Evolutionary conservation across 805 yeast genomes (phyloP).

Genomic region (Myxozyma monticola): DNA sequence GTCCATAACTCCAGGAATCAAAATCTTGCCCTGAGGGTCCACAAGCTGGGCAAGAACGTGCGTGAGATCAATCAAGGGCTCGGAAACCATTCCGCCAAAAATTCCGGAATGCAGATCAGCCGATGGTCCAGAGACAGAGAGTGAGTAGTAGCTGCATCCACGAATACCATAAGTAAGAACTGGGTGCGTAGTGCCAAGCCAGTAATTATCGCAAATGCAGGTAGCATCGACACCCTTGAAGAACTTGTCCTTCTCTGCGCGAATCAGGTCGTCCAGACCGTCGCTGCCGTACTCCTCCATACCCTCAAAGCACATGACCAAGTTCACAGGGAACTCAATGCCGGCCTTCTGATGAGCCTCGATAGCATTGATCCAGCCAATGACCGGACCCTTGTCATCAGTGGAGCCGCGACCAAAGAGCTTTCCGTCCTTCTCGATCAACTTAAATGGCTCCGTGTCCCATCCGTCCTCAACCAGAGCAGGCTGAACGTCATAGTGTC

Average conservation of each 20-base stretch:
- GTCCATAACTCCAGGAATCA: slow-evolving; percentile 84
- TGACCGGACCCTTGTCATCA: slow-evolving; percentile 97
- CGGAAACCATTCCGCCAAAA: slow-evolving; percentile 96
- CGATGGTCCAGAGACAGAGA: slow-evolving; percentile 81
- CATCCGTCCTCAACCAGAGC: slow-evolving; percentile 92
- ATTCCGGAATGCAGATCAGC: slow-evolving; percentile 98
- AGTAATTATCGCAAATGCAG: slow-evolving; percentile 93
- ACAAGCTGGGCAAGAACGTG: slow-evolving; percentile 77
- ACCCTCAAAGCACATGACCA: slow-evolving; percentile 88
- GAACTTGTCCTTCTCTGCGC: slow-evolving; percentile 71
- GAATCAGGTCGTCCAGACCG: slow-evolving; percentile 83
- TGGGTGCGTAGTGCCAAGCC: slow-evolving; percentile 97
- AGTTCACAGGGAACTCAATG: slow-evolving; percentile 87
- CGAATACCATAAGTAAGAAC: slow-evolving; percentile 96
- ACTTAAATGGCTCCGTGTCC: slow-evolving; percentile 85
- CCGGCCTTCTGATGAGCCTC: slow-evolving; percentile 87
- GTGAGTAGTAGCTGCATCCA: slow-evolving; percentile 92
- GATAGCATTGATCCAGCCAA: slow-evolving; percentile 92
- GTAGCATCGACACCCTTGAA: slow-evolving; percentile 91
- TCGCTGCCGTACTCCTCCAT: slow-evolving; percentile 98
- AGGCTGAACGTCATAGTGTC: slow-evolving; percentile 99
- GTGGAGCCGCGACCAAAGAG: slow-evolving; percentile 92
- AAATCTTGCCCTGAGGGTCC: slow-evolving; percentile 75
- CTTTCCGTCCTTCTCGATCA: slow-evolving; percentile 66
- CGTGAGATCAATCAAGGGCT: slow-evolving; percentile 92